phyloP scores from a whole-genome alignment of 164 flowering plant species.

The Stephania japonica region DNA sequence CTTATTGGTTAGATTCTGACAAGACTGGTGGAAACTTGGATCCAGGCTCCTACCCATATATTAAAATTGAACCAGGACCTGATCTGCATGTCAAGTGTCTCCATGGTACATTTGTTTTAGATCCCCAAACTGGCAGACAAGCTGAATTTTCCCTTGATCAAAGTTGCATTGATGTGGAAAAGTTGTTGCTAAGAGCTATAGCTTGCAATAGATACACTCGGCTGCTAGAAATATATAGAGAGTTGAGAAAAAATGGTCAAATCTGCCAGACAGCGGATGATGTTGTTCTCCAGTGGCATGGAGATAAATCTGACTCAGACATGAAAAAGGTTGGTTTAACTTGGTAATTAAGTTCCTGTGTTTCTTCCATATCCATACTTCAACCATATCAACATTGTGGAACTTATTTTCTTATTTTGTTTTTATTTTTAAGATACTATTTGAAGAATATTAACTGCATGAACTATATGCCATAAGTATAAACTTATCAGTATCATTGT shows the following conservation, averaged over 20 bases:
- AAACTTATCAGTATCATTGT: neutral
- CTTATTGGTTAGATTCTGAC: conserved; percentile 81
- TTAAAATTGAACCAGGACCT: conserved; percentile 88
- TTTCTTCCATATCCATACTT: too few relatives aligned
- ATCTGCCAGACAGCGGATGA: conserved; percentile 59
- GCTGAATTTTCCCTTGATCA: conserved; percentile 75
- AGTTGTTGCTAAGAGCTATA: conserved; percentile 73
- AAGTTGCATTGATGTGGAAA: conserved; percentile 92
- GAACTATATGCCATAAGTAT: neutral
- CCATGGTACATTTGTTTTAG: conserved; percentile 81
- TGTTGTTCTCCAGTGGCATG: conserved; percentile 51
- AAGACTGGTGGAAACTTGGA: conserved; percentile 52
- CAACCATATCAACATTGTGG: neutral
- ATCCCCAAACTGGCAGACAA: conserved; percentile 77
- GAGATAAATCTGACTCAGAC: conserved; percentile 45
- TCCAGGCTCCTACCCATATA: conserved; percentile 53
- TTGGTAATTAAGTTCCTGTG: too few relatives aligned
- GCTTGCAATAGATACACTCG: conserved; percentile 82
- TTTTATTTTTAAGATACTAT: neutral
- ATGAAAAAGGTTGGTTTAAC: conserved; percentile 47
- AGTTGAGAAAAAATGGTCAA: conserved; percentile 62
- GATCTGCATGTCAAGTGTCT: conserved; percentile 76
- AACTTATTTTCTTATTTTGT: neutral
- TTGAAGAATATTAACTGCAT: conserved; percentile 4
- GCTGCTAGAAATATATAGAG: conserved; percentile 76